Evolutionary conservation across 148 eudicot species (phyloP), one percentile per base, ranked within the genome.

Genomic region (Camellia sinensis): DNA sequence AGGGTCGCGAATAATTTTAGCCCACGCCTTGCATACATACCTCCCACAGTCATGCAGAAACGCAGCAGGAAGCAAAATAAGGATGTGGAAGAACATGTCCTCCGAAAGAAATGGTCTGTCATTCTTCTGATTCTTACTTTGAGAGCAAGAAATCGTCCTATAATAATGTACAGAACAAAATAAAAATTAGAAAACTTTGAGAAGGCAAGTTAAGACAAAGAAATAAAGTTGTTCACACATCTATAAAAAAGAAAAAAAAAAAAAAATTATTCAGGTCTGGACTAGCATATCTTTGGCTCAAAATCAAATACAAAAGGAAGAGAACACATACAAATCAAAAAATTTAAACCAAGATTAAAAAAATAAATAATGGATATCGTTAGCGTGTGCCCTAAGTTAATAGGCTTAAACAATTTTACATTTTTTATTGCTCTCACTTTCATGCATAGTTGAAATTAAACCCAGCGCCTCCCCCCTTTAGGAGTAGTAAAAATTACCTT

Each of bases 11-110:
- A 75, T 60, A 40, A 75, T 75, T 40, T 57, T 59, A 1, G 66
- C 50, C 78, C 78, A 75, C 13, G 77, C 62, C 66, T 60, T 59
- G 44, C 78, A 75, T 0, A 75, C 78, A 59, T 59, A 75, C 22
- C 67, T 75, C 50, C 50, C 78, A 19, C 13, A 60, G 52, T 12
- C 13, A 60, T 75, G 78, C 22, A 75, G 67, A 60, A 75, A 29
- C 6, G 43, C 67, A 5, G 78, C 78, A 75, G 65, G 78, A 9
- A 75, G 78, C 66, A 66, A 61, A 60, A 75, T 61, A 48, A 75
- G 78, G n/a, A 61, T 75, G n/a, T 75, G 67, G 54, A 75, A 75
- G 4, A 75, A 17, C 7, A 75, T 75, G 54, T 60, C 17, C 19
- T 61, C 67, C 5, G 63, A 65, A 13, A 74, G 4, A 74, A 29